phyloP scores from a whole-genome alignment of 176 grass and related monocot genomes.

The Hordeum marinum region DNA sequence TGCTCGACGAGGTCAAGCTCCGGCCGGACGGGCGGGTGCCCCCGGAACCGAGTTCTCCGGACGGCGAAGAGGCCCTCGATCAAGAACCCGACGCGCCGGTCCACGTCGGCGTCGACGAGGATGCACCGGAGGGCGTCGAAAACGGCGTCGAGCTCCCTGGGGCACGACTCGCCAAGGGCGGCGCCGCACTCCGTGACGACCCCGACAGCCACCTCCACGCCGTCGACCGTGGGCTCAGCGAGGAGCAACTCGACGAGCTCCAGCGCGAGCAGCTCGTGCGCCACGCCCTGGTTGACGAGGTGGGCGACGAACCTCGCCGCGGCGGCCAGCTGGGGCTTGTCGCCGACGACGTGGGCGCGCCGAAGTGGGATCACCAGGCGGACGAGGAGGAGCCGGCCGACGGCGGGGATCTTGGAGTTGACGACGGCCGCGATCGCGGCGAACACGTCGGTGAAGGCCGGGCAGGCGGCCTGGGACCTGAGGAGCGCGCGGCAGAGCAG shows the following conservation, averaged over 20 bases:
- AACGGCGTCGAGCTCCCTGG: conserved; percentile 26
- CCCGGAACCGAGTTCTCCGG: conserved; percentile 34
- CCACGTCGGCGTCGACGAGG: conserved; percentile 30
- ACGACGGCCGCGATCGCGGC: conserved; percentile 44
- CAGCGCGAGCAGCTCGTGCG: conserved; percentile 1
- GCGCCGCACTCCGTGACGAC: conserved; percentile 38
- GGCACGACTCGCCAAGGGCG: conserved; percentile 19
- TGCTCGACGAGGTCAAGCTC: conserved; percentile 52
- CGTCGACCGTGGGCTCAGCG: not conserved
- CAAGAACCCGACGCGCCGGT: conserved; percentile 29
- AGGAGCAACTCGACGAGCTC: not conserved
- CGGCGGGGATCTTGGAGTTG: conserved; percentile 40
- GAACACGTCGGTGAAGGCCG: conserved; percentile 53
- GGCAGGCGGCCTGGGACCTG: conserved; percentile 49
- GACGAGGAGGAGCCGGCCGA: conserved; percentile 46
- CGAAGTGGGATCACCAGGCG: conserved; percentile 23
- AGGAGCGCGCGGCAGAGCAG: conserved; percentile 55
- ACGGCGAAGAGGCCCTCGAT: conserved; percentile 42
- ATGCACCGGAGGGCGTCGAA: conserved; percentile 35
- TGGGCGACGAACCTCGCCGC: not conserved
- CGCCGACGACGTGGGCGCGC: not conserved
- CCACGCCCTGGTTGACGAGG: conserved; percentile 1
- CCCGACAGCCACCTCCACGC: conserved; percentile 33
- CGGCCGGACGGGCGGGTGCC: not conserved
- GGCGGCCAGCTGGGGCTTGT: not conserved